These are phyloP conservation scores for Aegilops tauschii DNA, from an alignment of 176 grass and related monocot genomes.

Conservation along the genomic window DNA sequence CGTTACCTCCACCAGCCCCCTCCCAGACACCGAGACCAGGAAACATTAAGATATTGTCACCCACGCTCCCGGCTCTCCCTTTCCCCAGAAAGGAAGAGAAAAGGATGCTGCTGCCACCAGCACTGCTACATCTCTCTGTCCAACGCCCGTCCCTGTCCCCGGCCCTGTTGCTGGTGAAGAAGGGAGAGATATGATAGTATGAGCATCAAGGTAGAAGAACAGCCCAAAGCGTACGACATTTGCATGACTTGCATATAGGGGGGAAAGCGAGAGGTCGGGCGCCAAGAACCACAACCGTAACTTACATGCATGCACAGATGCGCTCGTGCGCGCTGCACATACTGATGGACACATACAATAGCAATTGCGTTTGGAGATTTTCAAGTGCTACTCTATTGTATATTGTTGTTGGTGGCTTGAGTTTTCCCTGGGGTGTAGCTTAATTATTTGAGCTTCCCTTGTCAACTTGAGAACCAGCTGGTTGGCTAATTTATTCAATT, in stretches of 20 bases:
- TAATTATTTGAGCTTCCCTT: background rate
- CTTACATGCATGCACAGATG: background rate
- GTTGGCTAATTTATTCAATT: background rate
- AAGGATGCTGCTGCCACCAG: background rate
- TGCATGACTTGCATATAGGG: no score
- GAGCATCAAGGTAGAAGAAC: background rate
- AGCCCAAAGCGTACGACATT: background rate
- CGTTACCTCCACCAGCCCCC: slow-evolving; percentile 26
- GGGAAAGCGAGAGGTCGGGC: background rate
- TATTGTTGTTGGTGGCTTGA: background rate
- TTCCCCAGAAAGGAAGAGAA: background rate
- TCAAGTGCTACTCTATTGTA: background rate
- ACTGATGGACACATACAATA: background rate
- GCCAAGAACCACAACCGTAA: background rate
- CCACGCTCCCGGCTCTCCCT: slow-evolving; percentile 3
- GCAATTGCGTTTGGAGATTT: background rate
- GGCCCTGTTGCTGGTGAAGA: background rate
- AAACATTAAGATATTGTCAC: slow-evolving; percentile 26
- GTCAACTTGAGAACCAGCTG: background rate
- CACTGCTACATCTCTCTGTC: background rate
- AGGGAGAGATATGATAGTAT: background rate
- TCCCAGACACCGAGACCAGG: slow-evolving; percentile 8
- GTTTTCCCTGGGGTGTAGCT: background rate
- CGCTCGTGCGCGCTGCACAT: background rate
- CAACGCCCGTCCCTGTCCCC: slow-evolving; percentile 17